Evolutionary conservation across 2,329 filamentous ascomycete genomes (phyloP).

Genomic region (Aspergillus sp.): DNA sequence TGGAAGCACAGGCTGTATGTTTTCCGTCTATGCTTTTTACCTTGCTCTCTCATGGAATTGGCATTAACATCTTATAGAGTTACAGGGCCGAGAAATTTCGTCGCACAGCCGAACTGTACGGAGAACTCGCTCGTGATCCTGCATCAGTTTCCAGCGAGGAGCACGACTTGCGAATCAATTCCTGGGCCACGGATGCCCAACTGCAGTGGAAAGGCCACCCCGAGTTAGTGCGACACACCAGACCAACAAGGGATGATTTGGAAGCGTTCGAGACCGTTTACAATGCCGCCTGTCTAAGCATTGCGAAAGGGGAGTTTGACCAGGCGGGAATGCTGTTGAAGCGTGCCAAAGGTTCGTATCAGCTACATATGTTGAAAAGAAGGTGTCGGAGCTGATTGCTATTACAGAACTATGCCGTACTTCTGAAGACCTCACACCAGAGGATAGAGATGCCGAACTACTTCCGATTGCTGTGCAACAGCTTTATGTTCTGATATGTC

Average conservation of each 20-base stretch:
- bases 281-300: constrained; percentile 66
- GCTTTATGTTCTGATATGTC: constrained; percentile 61
- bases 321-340: constrained; percentile 64
- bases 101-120: constrained; percentile 59
- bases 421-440: constrained; percentile 62
- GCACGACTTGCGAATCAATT: constrained; percentile 66
- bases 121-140: constrained; percentile 50
- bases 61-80: constrained; percentile 28
- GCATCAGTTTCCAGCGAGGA: constrained; percentile 53
- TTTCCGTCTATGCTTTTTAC: not conserved
- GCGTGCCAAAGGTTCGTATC: constrained; percentile 56
- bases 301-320: constrained; percentile 62
- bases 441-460: constrained; percentile 63
- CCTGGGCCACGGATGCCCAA: constrained; percentile 64
- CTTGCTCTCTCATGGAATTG: not conserved
- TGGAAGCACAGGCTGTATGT: constrained; percentile 64
- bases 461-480: constrained; percentile 66
- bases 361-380: not conserved
- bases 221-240: constrained; percentile 56
- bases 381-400: not conserved
- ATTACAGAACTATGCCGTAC: constrained; percentile 60
- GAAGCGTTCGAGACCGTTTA: constrained; percentile 69
- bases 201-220: constrained; percentile 62
- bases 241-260: constrained; percentile 61
- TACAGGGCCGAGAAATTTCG: constrained; percentile 66